These are phyloP conservation scores for Yamadazyma aaseri DNA, from an alignment of 1,139 yeast species.

Conservation along the genomic window DNA sequence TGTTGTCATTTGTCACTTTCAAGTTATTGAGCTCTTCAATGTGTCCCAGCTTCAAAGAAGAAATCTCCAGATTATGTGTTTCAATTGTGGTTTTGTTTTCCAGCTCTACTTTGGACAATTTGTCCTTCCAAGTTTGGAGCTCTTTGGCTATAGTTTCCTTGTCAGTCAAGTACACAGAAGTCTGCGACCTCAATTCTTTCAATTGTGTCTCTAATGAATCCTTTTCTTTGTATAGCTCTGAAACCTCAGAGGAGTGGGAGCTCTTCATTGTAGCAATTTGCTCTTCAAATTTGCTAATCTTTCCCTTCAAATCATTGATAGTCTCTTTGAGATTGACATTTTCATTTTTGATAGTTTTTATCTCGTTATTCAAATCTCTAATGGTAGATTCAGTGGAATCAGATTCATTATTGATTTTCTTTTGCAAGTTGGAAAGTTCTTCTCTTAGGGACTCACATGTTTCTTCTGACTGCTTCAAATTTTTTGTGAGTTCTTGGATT, in stretches of 20 bases:
- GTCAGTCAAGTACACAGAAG: neutral
- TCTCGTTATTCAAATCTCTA: conserved; percentile 1
- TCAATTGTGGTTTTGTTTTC: neutral
- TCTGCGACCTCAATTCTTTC: neutral
- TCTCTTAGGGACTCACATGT: conserved; percentile 4
- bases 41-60: neutral
- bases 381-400: neutral
- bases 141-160: conserved; percentile 9
- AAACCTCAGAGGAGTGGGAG: neutral
- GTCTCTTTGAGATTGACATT: neutral
- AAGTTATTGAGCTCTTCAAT: neutral
- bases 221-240: neutral
- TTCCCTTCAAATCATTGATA: conserved; percentile 7
- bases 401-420: neutral
- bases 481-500: neutral
- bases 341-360: conserved; percentile 1
- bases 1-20: neutral
- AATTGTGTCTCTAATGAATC: neutral
- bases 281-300: conserved; percentile 8
- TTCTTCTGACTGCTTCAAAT: conserved; percentile 3
- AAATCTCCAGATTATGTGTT: neutral
- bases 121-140: conserved; percentile 21
- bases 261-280: neutral
- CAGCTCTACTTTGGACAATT: conserved; percentile 9
- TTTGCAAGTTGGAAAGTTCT: conserved; percentile 6